These are phyloP conservation scores for Ascochyta pisi DNA, from an alignment of 2,329 filamentous ascomycete species.

Conservation along the genomic window DNA sequence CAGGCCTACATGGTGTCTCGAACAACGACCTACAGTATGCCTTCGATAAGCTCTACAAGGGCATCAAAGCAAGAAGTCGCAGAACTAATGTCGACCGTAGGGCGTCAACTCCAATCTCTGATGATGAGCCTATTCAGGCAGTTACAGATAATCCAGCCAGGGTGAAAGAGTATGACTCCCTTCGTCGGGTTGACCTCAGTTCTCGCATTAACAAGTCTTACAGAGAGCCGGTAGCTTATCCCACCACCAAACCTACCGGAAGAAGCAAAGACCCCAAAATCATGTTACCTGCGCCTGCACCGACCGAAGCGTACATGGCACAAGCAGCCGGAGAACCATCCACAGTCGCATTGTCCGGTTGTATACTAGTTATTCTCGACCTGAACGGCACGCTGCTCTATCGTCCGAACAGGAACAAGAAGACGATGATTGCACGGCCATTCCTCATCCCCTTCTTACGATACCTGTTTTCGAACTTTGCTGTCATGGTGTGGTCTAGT, in stretches of 20 bases:
- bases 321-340: slow-evolving; percentile 53
- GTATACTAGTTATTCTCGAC: slow-evolving; percentile 84
- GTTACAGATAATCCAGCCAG: slow-evolving; percentile 16
- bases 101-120: slow-evolving; percentile 22
- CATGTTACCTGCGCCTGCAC: slow-evolving; percentile 61
- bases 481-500: slow-evolving; percentile 90
- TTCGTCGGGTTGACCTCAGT: slow-evolving; percentile 14
- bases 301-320: slow-evolving; percentile 66
- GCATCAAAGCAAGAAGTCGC: slow-evolving; percentile 17
- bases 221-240: slow-evolving; percentile 17
- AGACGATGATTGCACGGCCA: slow-evolving; percentile 70
- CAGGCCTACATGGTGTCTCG: slow-evolving; percentile 17
- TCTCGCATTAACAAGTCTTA: slow-evolving; percentile 32
- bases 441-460: slow-evolving; percentile 72
- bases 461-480: slow-evolving; percentile 76
- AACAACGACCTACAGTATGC: slow-evolving; percentile 31
- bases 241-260: slow-evolving; percentile 13
- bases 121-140: slow-evolving; percentile 3
- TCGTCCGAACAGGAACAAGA: slow-evolving; percentile 62
- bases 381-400: slow-evolving; percentile 89
- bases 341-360: slow-evolving; percentile 57
- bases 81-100: slow-evolving; percentile 25
- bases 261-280: slow-evolving; percentile 37
- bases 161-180: slow-evolving; percentile 28
- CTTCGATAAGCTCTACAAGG: slow-evolving; percentile 23